Evolutionary conservation across 495 filamentous ascomycete genomes (phyloP), one percentile per base, ranked within the genome.

Genomic region (Oidiodendron maius): DNA sequence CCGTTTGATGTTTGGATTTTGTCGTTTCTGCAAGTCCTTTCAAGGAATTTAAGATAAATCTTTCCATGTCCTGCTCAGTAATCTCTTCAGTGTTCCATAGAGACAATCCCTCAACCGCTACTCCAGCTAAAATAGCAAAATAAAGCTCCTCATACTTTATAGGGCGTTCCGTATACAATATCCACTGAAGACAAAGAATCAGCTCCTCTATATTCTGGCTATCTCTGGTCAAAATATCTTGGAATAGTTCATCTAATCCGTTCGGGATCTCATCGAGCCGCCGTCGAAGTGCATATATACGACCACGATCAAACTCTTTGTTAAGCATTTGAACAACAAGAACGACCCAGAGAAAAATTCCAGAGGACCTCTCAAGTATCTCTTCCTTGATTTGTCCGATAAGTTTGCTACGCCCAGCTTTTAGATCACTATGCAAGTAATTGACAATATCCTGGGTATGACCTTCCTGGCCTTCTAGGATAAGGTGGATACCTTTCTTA

Each of bases 21-120:
- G 32, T 52, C 10, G 61, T 35, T 34, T 64, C 64, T 16, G 48
- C 59, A 26, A 71, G 57, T 22, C 64, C 64, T 30, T 60, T 32
- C 17, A 61, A 61, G 9, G 62, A 59, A 37, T 32, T 48, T 17
- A 56, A 36, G 4, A 67, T 46, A 40, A 46, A 50, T 43, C 55
- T 58, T 42, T 56, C 52, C 40, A 66, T 63, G 3, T 21, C 42
- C 16, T 41, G 20, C 21, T 17, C 47, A 5, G 44, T 43, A 16
- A 51, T 43, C 9, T 48, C 62, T 52, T 53, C 65, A 64, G 25
- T 35, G 13, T 16, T 22, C 12, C 26, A 17, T 49, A 23, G 6
- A 40, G 36, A n/a, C 25, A 52, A 23, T 9, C 12, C 46, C 39
- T 61, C 49, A 3, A 46, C 17, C 44, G 4, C 61, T 46, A 23